Percentiles rank a stretch among this genome's conserved stretches.
phyloP scores from a whole-genome alignment of 2,329 filamentous ascomycete species.

The Phyllosticta citribraziliensis region DNA sequence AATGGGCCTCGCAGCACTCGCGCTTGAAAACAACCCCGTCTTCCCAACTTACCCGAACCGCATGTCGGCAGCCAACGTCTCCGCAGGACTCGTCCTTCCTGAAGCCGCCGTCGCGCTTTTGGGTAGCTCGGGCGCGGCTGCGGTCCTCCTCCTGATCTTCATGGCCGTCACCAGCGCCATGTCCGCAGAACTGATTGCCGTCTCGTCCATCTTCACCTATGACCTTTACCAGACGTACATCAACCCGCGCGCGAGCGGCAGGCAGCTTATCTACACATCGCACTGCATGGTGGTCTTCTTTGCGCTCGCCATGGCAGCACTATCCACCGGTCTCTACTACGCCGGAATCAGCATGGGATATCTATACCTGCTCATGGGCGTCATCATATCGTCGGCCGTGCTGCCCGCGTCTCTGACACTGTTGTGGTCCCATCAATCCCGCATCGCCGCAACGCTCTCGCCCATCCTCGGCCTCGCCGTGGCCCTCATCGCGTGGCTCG shows the following conservation, averaged over 20 bases:
- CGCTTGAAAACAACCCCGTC: conserved; percentile 61
- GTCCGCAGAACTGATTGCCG: conserved; percentile 44
- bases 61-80: conserved; percentile 64
- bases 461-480: conserved; percentile 60
- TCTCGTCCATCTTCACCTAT: conserved; percentile 81
- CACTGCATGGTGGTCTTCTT: conserved; percentile 66
- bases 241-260: conserved; percentile 65
- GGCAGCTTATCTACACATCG: conserved; percentile 68
- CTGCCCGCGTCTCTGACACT: conserved; percentile 73
- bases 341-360: conserved; percentile 70
- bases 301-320: conserved; percentile 65
- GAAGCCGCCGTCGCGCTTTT: conserved; percentile 77
- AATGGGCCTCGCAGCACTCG: conserved; percentile 73
- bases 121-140: conserved; percentile 70
- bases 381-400: conserved; percentile 78
- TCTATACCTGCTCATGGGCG: conserved; percentile 82
- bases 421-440: conserved; percentile 71
- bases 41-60: conserved; percentile 67
- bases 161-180: conserved; percentile 39
- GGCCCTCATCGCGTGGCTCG: conserved; percentile 66
- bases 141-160: conserved; percentile 50
- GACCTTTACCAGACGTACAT: conserved; percentile 84
- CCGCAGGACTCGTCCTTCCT: conserved; percentile 73
- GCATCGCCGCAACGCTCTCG: conserved; percentile 59
- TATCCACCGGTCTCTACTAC: conserved; percentile 58